Base-by-base conservation (phyloP, 2,329 filamentous ascomycete species). In the Colletotrichum melonis region DNA sequence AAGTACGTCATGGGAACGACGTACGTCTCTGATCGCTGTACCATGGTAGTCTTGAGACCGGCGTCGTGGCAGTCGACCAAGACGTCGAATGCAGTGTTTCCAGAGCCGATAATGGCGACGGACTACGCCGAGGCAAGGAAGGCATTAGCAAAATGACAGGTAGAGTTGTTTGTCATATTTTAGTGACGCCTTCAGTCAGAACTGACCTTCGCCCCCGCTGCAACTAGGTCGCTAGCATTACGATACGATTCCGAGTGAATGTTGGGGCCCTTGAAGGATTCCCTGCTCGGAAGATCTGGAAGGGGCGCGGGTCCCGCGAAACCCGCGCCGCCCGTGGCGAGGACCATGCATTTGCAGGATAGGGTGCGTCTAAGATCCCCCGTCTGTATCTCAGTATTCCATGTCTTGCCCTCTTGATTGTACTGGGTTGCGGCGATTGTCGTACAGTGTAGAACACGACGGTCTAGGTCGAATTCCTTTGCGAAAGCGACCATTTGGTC, bases 1-100 rank as follows among this genome's bases (percentile, higher is more conserved):
- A 79, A 49, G 75, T 83, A 81, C 0, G 77, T 76, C 42, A 79
- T 69, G 0, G 82, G 83, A 14, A 82, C 64, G 6, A 84, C 60
- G 49, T 79, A 82, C 0, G 82, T 84, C 3, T 79, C 78, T 0
- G 82, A 83, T 2, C 83, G 79, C 12, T 75, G 80, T 2, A 80
- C 57, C 77, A 85, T 83, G 26, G 82, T 84, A 0, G 80, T 79
- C 22, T 73, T n/a, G 1, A 83, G 76, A 2, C 79, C 79, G 2
- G 80, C 78, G 1, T 69, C 55, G 60, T 80, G 71, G 67, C 81
- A 83, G 69, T 84, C 81, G 19, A 79, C 77, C 35, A 82, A 74
- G 1, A 84, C 76, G 75, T 86, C 83, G 63, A 86, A 86, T 6
- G 81, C 84, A 1, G 82, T 83, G 70, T 85, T 85, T n/a, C 82